A percentile compares a stretch with the other conserved stretches of the same genome.
Evolutionary conservation across 2,329 filamentous ascomycete genomes (phyloP).

Genomic region (Beauveria caledonica): DNA sequence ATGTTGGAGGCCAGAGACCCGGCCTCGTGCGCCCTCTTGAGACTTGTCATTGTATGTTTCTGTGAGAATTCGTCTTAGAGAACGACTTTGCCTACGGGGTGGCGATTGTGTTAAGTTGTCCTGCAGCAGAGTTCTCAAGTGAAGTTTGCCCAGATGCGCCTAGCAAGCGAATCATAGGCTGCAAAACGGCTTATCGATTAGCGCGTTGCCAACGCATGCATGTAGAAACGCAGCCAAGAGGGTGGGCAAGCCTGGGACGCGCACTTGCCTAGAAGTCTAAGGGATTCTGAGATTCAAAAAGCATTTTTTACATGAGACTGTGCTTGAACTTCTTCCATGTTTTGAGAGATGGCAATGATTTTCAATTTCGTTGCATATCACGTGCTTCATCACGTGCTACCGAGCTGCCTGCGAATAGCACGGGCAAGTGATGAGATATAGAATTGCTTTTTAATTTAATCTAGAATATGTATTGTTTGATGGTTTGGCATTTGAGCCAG

Average conservation of each 20-base stretch:
- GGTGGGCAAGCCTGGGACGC: not conserved
- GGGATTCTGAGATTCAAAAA: not conserved
- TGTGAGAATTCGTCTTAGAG: not conserved
- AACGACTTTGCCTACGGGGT: not conserved
- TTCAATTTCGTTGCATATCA: not conserved
- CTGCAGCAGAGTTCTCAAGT: not conserved
- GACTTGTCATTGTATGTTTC: constrained; percentile 48
- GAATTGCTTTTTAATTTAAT: too few relatives aligned
- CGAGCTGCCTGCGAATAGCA: too few relatives aligned
- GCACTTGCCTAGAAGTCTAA: constrained; percentile 1
- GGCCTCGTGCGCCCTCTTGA: constrained; percentile 48
- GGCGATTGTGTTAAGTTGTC: not conserved
- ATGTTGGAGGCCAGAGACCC: constrained; percentile 61
- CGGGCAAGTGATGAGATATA: too few relatives aligned
- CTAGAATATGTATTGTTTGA: too few relatives aligned
- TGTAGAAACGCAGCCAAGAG: not conserved
- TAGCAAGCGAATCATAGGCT: constrained; percentile 16
- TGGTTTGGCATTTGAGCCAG: too few relatives aligned
- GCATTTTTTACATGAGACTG: not conserved
- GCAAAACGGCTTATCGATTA: constrained; percentile 24
- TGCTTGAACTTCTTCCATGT: not conserved
- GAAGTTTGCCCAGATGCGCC: constrained; percentile 9
- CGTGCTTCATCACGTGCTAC: not conserved
- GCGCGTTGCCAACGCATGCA: constrained; percentile 8
- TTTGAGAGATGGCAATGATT: not conserved